A percentile compares a stretch with the other conserved stretches of the same genome.
Evolutionary conservation across 495 filamentous ascomycete genomes (phyloP).

Genomic region (Collariella sp.): DNA sequence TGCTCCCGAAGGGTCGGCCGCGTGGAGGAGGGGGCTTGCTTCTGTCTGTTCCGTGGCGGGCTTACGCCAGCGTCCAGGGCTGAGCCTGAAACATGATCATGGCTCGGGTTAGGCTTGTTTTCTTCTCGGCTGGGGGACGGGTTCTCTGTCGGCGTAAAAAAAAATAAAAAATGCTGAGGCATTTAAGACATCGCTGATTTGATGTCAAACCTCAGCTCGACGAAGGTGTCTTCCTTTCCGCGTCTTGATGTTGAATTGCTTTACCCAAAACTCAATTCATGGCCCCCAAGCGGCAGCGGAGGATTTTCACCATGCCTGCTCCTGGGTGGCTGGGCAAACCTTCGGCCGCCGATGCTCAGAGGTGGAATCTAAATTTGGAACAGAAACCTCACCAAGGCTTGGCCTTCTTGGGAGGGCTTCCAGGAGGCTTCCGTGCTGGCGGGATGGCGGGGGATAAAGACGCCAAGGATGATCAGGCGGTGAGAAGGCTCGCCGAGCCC

Average conservation of each 20-base stretch:
- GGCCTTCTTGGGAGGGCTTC: no score
- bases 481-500: neutral
- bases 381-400: no score
- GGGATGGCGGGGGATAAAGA: neutral
- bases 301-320: no score
- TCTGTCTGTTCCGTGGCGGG: neutral
- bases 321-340: no score
- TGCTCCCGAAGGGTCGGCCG: neutral
- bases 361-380: conserved; percentile 5
- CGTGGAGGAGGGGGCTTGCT: neutral
- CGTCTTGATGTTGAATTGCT: no score
- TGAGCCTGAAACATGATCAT: neutral
- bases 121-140: no score
- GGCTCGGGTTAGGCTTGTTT: no score
- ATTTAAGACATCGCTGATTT: neutral
- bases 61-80: conserved; percentile 2
- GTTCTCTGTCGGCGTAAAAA: no score
- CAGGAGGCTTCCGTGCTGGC: neutral
- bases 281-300: no score
- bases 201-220: neutral
- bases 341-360: neutral
- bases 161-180: no score
- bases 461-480: neutral
- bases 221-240: no score
- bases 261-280: no score